Evolutionary conservation across 257 asterid genomes (phyloP).

Genomic region (Buddleja alternifolia): DNA sequence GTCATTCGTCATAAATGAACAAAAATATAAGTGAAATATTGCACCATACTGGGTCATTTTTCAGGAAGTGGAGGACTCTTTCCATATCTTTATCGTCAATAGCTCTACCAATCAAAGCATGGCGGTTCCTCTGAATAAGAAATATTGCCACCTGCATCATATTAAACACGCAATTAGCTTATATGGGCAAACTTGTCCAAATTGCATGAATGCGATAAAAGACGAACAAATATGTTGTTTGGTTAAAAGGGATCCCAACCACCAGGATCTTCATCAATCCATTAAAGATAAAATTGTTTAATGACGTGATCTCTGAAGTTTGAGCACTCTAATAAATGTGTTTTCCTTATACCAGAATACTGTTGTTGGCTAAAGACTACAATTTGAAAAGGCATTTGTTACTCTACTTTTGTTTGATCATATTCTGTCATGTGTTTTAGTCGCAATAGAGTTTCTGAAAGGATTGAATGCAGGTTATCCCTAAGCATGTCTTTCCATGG

Average conservation of each 20-base stretch:
- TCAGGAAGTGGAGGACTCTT: constrained; percentile 77
- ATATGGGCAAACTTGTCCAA: background rate
- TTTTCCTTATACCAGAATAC: background rate
- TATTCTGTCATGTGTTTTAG: too few species aligned
- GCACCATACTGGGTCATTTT: constrained; percentile 75
- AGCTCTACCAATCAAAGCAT: constrained; percentile 95
- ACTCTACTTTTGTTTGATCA: background rate
- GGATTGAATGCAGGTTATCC: too few species aligned
- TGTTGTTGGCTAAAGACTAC: background rate
- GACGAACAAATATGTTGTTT: constrained; percentile 1
- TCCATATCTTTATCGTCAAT: constrained; percentile 90
- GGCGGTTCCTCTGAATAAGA: constrained; percentile 97
- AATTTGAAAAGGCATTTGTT: background rate
- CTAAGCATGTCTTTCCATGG: too few species aligned
- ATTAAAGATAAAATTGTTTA: background rate
- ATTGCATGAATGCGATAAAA: background rate
- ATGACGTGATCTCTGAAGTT: background rate
- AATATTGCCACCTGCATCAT: constrained; percentile 85
- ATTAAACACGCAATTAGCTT: constrained; percentile 25
- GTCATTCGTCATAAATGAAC: constrained; percentile 20
- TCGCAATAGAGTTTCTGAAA: too few species aligned
- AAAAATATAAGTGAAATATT: constrained; percentile 17
- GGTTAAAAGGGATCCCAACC: background rate
- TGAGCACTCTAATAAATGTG: background rate
- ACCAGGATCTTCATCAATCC: background rate